These are phyloP conservation scores for Septoria petroselini DNA, from an alignment of 2,329 filamentous ascomycete species.

Conservation along the genomic window DNA sequence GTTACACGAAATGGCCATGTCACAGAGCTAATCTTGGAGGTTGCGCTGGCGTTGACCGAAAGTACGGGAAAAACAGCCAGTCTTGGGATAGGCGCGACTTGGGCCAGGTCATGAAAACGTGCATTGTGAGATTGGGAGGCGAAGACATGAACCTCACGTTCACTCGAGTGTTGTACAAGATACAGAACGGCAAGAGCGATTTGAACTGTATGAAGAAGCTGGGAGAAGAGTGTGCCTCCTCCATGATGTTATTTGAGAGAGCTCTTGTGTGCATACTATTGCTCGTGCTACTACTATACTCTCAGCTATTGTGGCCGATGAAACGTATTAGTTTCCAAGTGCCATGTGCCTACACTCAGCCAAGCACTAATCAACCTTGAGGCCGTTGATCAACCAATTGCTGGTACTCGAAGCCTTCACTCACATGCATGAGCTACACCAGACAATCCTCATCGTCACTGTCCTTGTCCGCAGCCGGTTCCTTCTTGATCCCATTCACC, in stretches of 20 bases:
- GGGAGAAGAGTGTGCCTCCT: background rate
- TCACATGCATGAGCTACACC: background rate
- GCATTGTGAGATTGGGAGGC: conserved; percentile 3
- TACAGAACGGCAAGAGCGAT: background rate
- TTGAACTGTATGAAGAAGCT: background rate
- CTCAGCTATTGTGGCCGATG: background rate
- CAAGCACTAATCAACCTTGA: no score
- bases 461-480: conserved; percentile 5
- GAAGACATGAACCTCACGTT: background rate
- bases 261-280: conserved; percentile 1
- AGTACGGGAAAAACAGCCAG: conserved; percentile 1
- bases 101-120: conserved; percentile 8
- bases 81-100: background rate
- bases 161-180: background rate
- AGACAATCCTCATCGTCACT: background rate
- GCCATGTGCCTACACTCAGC: background rate
- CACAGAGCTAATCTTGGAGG: conserved; percentile 16
- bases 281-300: background rate
- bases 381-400: no score
- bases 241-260: background rate
- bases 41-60: conserved; percentile 6
- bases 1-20: conserved; percentile 38
- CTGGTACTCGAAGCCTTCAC: no score
- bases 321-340: conserved; percentile 2
- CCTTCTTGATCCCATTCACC: conserved; percentile 2